Base-by-base conservation (phyloP, 768 basidiomycete species). In the Naematelia aurantialba region DNA sequence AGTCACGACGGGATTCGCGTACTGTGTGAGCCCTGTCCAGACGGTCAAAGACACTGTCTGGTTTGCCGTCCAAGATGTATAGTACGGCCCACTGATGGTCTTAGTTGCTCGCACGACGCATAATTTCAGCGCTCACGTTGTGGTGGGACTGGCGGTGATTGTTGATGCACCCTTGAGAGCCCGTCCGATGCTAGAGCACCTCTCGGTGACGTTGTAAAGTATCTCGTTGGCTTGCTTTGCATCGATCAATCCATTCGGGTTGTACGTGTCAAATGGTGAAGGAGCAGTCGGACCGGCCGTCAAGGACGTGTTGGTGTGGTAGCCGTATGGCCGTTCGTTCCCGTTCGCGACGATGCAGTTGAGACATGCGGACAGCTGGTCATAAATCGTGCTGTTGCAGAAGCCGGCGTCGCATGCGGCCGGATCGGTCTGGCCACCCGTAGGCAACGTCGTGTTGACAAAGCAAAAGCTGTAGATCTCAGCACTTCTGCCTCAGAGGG, bases 321-420 rank as follows among this genome's bases (percentile, higher is more conserved):
- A 58, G 1, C 34, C 34, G 27, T 34, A 26, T 14, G 42, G 45
- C 39, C 56, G 24, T 25, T 62, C 61, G 13, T 45, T 46, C 2
- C 61, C 61, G 31, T 63, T 63, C 10, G 58, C 62, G 11, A 63
- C 29, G 19, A 63, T 47, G 26, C 62, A 63, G 25, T 63, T 63
- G 46, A 59, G 54, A 45, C 62, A 63, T 12, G 29, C n/a, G 29
- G 52, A 50, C 1, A 62, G 39, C 1, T 29, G 29, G 13, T 62
- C 39, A 27, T 58, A 62, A 44, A 52, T 47, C 21, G 2, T 24
- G 22, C 52, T 53, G 26, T 22, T 55, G 30, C 59, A 61, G 4
- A 61, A n/a, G 12, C 8, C 17, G 22, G 19, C 48, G 19, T 53
- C 30, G 24, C 58, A 59, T 39, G 34, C 17, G 13, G 12, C 17